Evolutionary conservation across 257 asterid species (phyloP), one percentile per base, ranked within the genome.

Genomic region (Datura wrightii): DNA sequence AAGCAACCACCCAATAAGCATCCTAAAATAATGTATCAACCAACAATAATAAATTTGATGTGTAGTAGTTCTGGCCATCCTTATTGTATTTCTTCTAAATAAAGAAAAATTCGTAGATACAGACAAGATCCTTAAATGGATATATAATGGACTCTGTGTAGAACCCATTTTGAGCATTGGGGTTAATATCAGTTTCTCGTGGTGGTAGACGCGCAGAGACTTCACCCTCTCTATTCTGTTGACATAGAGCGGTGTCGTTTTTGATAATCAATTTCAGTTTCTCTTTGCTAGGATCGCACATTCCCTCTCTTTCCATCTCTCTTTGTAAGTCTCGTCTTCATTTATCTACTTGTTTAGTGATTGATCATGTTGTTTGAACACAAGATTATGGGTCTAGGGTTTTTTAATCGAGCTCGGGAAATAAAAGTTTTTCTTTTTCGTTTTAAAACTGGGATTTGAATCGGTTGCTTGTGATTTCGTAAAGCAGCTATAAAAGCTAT

Each of bases 361-460:
- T 50, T 60, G 60, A 74, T 74, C 60, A 74, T 34, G 39, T 48
- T n/a, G 80, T 72, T 48, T 74, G 14, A 31, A 74, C 81, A 48
- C 60, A 24, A 48, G 16, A 48, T 48, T 10, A 48, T 48, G 81
- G 60, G 81, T 74, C 81, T 74, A 24, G 60, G 81, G 42, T 74
- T 74, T n/a, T 4, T 24, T 5, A 48, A 74, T 74, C 11, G 11
- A 48, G 81, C 44, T 74, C 19, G 0, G 81, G 1, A 19, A 46
- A 39, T 1, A 72, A 44, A n/a, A n/a, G 8, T 67, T 5, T 9
- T 34, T 13, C n/a, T 11, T 39, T 8, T 15, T 55, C 62, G 19
- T 7, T 59, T 7, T 59, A 6, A 6, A 59, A 15, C 3, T 60
- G 67, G 39, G 39, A 60, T 60, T 60, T 60, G 37, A 19, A 19